Evolutionary conservation across 192 early-diverging fungal genomes (phyloP).

Genomic region (Podila epigama): DNA sequence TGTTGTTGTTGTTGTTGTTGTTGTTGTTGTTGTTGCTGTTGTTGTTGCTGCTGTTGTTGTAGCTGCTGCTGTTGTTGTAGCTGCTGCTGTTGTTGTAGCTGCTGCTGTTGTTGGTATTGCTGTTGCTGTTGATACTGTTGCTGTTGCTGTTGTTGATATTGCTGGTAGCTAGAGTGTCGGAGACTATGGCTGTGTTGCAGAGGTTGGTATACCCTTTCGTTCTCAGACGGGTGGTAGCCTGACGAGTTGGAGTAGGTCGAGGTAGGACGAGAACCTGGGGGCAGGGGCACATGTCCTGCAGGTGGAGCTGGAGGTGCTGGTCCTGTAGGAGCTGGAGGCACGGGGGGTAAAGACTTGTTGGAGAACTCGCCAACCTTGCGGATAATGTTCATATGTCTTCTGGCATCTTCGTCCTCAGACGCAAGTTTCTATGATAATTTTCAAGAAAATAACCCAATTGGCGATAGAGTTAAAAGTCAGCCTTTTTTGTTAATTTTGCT

Average conservation of each 20-base stretch:
- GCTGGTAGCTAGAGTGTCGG: constrained; percentile 2
- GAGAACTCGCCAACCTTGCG: constrained; percentile 40
- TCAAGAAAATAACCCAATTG: background rate
- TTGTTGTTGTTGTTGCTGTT: background rate
- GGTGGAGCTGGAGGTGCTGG: background rate
- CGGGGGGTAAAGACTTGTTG: constrained; percentile 31
- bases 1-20: background rate
- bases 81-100: no score
- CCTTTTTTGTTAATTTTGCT: background rate
- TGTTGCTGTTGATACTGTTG: background rate
- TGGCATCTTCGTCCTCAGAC: constrained; percentile 30
- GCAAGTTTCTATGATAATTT: constrained; percentile 15
- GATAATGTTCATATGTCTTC: constrained; percentile 38
- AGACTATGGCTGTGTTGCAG: no score
- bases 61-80: no score
- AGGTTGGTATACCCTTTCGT: constrained; percentile 11
- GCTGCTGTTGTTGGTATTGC: background rate
- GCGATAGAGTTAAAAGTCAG: no score
- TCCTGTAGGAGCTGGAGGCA: constrained; percentile 6
- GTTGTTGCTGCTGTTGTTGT: background rate
- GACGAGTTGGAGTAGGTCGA: constrained; percentile 43
- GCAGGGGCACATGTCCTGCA: background rate
- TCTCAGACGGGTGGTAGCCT: constrained; percentile 20
- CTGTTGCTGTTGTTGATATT: background rate
- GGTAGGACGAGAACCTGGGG: constrained; percentile 4